A percentile compares a stretch with the other conserved stretches of the same genome.
These are phyloP conservation scores for Gautieria morchelliformis DNA, from an alignment of 768 basidiomycete genomes.

Conservation along the genomic window DNA sequence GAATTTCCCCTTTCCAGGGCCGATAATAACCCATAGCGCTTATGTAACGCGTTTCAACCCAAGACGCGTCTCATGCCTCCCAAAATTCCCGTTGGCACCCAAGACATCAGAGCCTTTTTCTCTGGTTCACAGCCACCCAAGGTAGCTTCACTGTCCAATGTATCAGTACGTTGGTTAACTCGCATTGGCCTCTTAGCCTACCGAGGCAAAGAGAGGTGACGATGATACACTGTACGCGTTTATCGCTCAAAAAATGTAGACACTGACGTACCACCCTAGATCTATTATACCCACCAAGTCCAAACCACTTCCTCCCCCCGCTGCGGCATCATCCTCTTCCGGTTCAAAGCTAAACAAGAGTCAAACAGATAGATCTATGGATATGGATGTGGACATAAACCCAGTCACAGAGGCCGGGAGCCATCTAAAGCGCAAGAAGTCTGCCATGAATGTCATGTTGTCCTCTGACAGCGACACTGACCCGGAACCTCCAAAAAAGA, in stretches of 20 bases:
- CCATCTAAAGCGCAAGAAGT: conserved; percentile 1
- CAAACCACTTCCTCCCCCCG: not conserved
- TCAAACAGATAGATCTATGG: not conserved
- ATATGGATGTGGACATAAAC: not conserved
- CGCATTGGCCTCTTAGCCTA: not conserved
- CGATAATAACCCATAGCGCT: no score
- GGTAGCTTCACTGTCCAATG: not conserved
- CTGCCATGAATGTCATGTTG: not conserved
- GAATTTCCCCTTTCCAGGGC: no score
- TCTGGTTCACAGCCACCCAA: not conserved
- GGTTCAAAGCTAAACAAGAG: not conserved
- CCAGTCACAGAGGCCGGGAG: not conserved
- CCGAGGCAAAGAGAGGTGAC: not conserved
- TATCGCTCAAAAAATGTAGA: not conserved
- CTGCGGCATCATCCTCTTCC: not conserved
- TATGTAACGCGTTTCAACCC: no score
- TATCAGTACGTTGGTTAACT: not conserved
- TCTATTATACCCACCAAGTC: not conserved
- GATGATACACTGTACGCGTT: not conserved
- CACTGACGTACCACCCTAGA: not conserved
- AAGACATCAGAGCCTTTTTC: conserved; percentile 7
- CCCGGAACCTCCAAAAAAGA: conserved; percentile 3
- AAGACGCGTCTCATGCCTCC: conserved; percentile 1
- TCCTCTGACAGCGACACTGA: conserved; percentile 5
- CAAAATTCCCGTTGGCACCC: not conserved